A percentile compares a stretch with the other conserved stretches of the same genome.
These are phyloP conservation scores for Rhizopogon vinicolor DNA, from an alignment of 768 basidiomycete species.

Conservation along the genomic window DNA sequence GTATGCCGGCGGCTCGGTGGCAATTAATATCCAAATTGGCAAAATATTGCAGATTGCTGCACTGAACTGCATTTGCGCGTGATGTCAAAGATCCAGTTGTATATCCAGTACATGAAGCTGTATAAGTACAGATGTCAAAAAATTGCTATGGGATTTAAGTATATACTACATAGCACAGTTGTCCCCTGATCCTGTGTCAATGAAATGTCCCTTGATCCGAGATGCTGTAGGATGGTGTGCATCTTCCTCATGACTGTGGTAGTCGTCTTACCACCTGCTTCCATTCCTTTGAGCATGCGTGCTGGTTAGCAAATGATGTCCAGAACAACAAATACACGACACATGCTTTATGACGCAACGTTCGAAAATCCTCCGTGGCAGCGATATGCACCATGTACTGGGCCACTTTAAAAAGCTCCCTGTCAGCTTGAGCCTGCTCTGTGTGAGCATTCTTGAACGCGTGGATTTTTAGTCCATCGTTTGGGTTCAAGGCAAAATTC, in stretches of 20 bases:
- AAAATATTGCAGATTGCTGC: too few species aligned
- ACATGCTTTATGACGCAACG: constrained; percentile 62
- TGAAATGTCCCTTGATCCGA: neutral
- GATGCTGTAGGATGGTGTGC: neutral
- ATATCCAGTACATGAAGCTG: too few species aligned
- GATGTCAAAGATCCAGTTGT: too few species aligned
- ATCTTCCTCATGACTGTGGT: constrained; percentile 8
- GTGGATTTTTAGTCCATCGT: constrained; percentile 77
- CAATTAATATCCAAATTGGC: too few species aligned
- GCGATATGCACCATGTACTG: constrained; percentile 66
- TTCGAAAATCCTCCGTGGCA: constrained; percentile 53
- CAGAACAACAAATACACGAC: neutral
- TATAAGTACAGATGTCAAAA: too few species aligned
- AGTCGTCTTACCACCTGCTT: constrained; percentile 24
- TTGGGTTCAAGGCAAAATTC: constrained; percentile 86
- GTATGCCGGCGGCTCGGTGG: too few species aligned
- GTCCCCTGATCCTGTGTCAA: too few species aligned
- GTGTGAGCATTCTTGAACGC: constrained; percentile 81
- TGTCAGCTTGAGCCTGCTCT: constrained; percentile 54
- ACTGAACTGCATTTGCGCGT: too few species aligned
- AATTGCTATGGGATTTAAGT: too few species aligned
- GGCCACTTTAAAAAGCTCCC: constrained; percentile 62
- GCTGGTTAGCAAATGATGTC: neutral
- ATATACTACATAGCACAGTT: too few species aligned
- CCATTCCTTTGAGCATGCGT: constrained; percentile 23